Evolutionary conservation across 164 flowering plant species (phyloP), one percentile per base, ranked within the genome.

Genomic region (Vitis labrusca): DNA sequence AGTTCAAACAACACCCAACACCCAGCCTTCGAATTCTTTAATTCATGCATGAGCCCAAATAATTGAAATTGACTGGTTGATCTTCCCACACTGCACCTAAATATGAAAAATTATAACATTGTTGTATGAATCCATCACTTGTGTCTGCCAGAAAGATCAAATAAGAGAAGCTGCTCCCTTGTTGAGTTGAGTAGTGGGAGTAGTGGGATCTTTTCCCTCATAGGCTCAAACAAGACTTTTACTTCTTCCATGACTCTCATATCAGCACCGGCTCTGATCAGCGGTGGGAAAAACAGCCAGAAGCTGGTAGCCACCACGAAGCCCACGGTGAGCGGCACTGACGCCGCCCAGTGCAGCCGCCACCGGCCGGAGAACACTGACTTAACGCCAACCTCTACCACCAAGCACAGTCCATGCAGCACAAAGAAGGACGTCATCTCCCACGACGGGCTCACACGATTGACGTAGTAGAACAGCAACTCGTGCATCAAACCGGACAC

Each of bases 211-310:
- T 37, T 29, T 59, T n/a, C 32, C 55, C 47, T 73, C 55, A 54
- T 49, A 48, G 62, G 56, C 15, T 59, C 64, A 0, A 65, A 10
- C 0, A 59, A 29, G 2, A 11, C 15, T 23, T 54, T 54, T 48
- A n/a, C 69, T 56, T 81, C 83, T 29, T 57, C 47, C 8, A 75
- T 70, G 53, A 56, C 78, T 66, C 70, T 82, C 14, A 8, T 65
- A 16, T 76, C 82, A 37, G 59, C 71, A 3, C 83, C 78, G 30
- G 32, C 59, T 77, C 88, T 74, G 19, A 72, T 4, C 9, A 85
- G 7, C 64, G 68, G 86, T 29, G 90, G 87, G 44, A 83, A 81
- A 62, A 86, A 83, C 72, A 82, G 65, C 84, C 84, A 81, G 16
- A 52, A 64, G 2, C 68, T 83, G 2, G 88, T 86, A 16, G 52